Base-by-base conservation (phyloP, 2,329 filamentous ascomycete genomes). In the Colletotrichum caudatum region DNA sequence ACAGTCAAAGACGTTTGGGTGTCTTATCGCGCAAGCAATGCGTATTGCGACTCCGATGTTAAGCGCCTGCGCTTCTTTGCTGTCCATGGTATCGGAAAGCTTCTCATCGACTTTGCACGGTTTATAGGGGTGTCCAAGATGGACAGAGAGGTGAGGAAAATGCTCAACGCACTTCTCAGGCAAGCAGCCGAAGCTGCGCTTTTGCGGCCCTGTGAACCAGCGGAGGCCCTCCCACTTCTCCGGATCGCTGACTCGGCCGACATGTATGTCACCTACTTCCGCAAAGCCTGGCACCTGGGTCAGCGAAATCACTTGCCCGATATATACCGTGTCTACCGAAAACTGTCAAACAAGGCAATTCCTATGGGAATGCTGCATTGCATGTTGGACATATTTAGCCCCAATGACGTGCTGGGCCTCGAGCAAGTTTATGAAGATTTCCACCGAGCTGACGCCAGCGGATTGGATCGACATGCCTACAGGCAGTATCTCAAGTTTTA, bases 381-480 rank as follows among this genome's bases (percentile, higher is more conserved):
- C 64, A 81, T 88, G 79, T 84, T 88, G 74, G 81, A 83, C 33
- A 73, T 84, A 37, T 82, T 81, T 75, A 79, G 77, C 64, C 79
- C 83, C 9, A 54, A 79, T 41, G 76, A 85, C 69, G 75, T 80
- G 11, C 76, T 78, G 1, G 85, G 82, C 18, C 78, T 89, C 61
- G 83, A 87, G 64, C 77, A 82, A 57, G 75, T 89, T 1, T 83
- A 84, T 74, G 76, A 81, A 12, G 88, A 90, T 74, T 89, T 85
- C 84, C 78, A 84, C 65, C 78, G 37, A 35, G 2, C 72, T 35
- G 78, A 80, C 37, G 80, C 83, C 65, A 80, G 78, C 1, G 78
- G 75, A 1, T 79, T 88, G 44, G 82, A 84, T 53, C 76, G 78
- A 66, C 82, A 82, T 77, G 85, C 81, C 0, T 89, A 83, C 71